These are phyloP conservation scores for Scedosporium minutisporum DNA, from an alignment of 2,329 filamentous ascomycete genomes.

Conservation along the genomic window DNA sequence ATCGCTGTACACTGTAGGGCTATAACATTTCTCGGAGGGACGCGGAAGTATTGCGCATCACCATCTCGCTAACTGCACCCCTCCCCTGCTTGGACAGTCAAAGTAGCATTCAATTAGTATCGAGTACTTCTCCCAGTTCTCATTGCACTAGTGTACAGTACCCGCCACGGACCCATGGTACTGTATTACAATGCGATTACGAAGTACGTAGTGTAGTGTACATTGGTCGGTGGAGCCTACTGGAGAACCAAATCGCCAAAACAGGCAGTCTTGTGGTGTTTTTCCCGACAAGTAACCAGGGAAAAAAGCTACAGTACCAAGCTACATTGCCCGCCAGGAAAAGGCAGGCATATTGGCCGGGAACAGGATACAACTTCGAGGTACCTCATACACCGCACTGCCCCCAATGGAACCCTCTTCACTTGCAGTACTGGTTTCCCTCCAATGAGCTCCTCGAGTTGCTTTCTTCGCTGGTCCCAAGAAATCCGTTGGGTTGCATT, in stretches of 20 bases:
- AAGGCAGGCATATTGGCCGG: no score
- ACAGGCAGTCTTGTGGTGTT: neutral
- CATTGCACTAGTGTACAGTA: neutral
- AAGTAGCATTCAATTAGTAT: neutral
- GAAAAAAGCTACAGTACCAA: neutral
- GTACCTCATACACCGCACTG: no score
- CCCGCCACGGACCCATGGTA: neutral
- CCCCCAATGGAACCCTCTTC: neutral
- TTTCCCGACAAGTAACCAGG: neutral
- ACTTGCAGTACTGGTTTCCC: neutral
- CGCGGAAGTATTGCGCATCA: neutral
- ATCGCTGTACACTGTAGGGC: neutral
- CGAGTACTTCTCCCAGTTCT: neutral
- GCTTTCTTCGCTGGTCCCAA: neutral
- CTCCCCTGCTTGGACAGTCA: neutral
- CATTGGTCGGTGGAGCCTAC: no score
- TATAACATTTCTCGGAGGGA: neutral
- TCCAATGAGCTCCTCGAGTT: no score
- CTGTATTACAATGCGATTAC: neutral
- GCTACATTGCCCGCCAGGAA: neutral
- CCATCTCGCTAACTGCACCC: neutral
- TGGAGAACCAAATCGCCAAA: neutral
- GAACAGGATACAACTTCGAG: no score
- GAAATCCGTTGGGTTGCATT: neutral
- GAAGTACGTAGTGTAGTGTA: no score